Evolutionary conservation across 805 yeast species (phyloP).

Genomic region (Kodamaea neixiangensis): DNA sequence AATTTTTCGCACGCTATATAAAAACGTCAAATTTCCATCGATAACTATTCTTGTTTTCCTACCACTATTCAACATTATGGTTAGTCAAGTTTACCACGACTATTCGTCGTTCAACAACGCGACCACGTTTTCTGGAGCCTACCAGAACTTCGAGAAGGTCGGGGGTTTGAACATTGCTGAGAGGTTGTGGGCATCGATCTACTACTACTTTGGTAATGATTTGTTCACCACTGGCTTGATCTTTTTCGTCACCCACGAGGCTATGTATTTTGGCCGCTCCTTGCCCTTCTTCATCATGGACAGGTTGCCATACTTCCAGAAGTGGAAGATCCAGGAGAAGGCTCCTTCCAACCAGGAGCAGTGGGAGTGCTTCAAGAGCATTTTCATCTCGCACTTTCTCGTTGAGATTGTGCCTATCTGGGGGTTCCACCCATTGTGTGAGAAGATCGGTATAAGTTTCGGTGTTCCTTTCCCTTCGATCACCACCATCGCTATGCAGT

Average conservation of each 20-base stretch:
- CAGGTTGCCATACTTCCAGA: slow-evolving; percentile 78
- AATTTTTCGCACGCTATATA: slow-evolving; percentile 1
- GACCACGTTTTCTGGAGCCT: slow-evolving; percentile 26
- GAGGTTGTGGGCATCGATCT: slow-evolving; percentile 86
- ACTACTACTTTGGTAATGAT: slow-evolving; percentile 82
- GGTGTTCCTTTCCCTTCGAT: slow-evolving; percentile 83
- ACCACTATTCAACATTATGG: slow-evolving; percentile 9
- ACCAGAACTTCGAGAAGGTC: slow-evolving; percentile 25
- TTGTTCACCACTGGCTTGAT: slow-evolving; percentile 88
- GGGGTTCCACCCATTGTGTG: slow-evolving; percentile 94
- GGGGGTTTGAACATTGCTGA: slow-evolving; percentile 53
- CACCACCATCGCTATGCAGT: slow-evolving; percentile 61
- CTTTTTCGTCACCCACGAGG: slow-evolving; percentile 80
- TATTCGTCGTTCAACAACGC: slow-evolving; percentile 28
- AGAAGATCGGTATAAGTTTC: slow-evolving; percentile 71
- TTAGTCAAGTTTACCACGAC: slow-evolving; percentile 28
- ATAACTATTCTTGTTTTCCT: not conserved
- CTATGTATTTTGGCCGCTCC: slow-evolving; percentile 88
- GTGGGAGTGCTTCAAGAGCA: slow-evolving; percentile 88
- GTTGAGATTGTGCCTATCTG: slow-evolving; percentile 96
- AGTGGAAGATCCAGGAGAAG: slow-evolving; percentile 86
- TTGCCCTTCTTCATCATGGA: slow-evolving; percentile 92
- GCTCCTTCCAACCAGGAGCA: slow-evolving; percentile 81
- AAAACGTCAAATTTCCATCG: not conserved
- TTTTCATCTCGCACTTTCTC: slow-evolving; percentile 80